Conservation (phyloP, 768 basidiomycete species). For the Russula dissimulans region DNA sequence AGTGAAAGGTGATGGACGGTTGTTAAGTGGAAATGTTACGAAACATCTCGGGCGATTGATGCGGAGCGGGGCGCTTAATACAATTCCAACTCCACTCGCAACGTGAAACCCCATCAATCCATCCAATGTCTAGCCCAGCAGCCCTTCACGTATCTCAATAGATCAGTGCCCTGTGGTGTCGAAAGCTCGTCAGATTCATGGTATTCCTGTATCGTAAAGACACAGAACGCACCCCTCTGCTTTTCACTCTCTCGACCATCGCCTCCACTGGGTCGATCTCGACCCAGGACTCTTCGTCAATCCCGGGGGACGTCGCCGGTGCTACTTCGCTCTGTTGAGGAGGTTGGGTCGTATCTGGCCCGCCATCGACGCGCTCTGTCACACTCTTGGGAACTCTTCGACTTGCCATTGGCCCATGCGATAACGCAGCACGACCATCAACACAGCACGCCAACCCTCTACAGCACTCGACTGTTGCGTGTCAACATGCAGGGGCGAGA, state of each 20-base stretch:
- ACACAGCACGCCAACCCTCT: constrained; percentile 79
- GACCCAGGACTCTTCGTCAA: constrained; percentile 20
- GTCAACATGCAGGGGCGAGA: constrained; percentile 29
- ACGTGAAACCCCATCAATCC: too few species aligned
- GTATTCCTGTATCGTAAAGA: not conserved
- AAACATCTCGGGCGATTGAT: too few species aligned
- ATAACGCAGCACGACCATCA: constrained; percentile 57
- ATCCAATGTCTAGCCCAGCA: constrained; percentile 7
- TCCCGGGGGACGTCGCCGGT: constrained; percentile 28
- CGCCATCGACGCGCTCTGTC: not conserved
- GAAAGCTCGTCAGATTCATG: constrained; percentile 3
- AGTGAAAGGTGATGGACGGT: not conserved
- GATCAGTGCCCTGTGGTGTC: constrained; percentile 35
- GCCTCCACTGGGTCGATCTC: constrained; percentile 48
- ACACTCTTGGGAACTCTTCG: constrained; percentile 22
- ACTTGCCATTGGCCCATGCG: constrained; percentile 50
- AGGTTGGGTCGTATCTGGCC: not conserved
- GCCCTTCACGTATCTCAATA: constrained; percentile 18
- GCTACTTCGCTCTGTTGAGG: not conserved
- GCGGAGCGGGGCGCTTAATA: too few species aligned
- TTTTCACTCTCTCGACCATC: constrained; percentile 74
- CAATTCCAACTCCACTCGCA: too few species aligned
- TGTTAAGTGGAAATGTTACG: not conserved
- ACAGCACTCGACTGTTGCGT: constrained; percentile 28
- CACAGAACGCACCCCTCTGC: constrained; percentile 42